Conservation (phyloP, 257 asterid genomes). For the Petunia axillaris region DNA sequence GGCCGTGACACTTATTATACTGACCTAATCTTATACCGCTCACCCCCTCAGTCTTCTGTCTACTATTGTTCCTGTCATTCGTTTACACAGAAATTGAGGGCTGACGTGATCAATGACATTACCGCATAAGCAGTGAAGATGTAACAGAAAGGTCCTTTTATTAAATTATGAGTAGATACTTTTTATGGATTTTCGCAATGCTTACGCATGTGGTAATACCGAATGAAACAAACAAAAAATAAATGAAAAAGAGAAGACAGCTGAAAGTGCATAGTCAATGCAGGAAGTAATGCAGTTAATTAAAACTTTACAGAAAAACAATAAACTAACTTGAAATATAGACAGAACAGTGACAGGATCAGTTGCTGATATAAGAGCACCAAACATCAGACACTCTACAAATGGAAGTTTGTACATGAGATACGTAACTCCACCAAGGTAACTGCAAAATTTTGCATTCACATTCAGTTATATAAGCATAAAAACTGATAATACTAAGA, state of each 20-base stretch:
- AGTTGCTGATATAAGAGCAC: conserved; percentile 97
- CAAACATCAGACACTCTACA: conserved; percentile 97
- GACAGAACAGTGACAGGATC: conserved; percentile 99
- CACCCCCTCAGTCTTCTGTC: not conserved
- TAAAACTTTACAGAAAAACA: not conserved
- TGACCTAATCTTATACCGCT: conserved; percentile 17
- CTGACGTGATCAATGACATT: conserved; percentile 21
- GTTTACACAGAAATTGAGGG: not conserved
- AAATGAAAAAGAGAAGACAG: not conserved
- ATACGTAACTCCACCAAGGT: conserved; percentile 77
- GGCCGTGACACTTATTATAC: not conserved
- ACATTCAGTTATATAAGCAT: conserved; percentile 24
- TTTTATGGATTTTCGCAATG: not conserved
- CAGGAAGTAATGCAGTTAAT: conserved; percentile 4
- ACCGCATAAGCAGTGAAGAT: not conserved
- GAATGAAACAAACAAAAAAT: not conserved
- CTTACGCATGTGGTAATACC: conserved; percentile 15
- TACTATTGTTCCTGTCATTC: conserved; percentile 17
- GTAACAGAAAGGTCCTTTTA: not conserved
- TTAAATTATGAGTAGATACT: not conserved
- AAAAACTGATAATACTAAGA: conserved; percentile 21
- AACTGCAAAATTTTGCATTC: conserved; percentile 54
- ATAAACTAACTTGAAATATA: conserved; percentile 77
- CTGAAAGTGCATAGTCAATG: not conserved
- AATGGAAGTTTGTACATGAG: conserved; percentile 94